Conservation (phyloP, 2,329 filamentous ascomycete species). For the Aureobasidium lini region DNA sequence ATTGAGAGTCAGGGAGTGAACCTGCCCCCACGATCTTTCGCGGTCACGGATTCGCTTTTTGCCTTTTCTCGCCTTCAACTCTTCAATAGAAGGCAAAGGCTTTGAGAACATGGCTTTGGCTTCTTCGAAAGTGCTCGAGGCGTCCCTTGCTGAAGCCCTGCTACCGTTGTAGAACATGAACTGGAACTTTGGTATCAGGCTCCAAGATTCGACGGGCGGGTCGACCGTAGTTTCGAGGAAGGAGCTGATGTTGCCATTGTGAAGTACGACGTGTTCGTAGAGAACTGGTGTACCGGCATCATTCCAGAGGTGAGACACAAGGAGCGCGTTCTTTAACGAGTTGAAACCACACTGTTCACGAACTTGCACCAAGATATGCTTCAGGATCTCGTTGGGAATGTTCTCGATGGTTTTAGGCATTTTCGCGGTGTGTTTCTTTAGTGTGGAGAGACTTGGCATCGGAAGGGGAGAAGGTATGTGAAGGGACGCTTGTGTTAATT, state of each 20-base stretch:
- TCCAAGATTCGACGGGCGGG: neutral
- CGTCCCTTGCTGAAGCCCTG: neutral
- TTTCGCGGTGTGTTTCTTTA: neutral
- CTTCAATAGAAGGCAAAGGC: neutral
- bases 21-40: neutral
- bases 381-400: neutral
- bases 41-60: neutral
- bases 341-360: neutral
- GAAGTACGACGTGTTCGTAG: conserved; percentile 6
- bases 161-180: neutral
- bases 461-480: too few species aligned
- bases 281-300: neutral
- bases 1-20: neutral
- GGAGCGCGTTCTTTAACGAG: neutral
- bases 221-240: neutral
- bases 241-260: neutral
- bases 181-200: neutral
- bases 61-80: neutral
- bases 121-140: neutral
- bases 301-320: conserved; percentile 1
- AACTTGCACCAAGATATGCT: neutral
- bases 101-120: neutral
- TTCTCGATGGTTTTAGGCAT: neutral
- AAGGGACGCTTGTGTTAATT: too few species aligned
- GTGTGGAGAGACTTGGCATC: too few species aligned